Evolutionary conservation across 2,329 filamentous ascomycete genomes (phyloP), one percentile per base, ranked within the genome.

Genomic region (Sordariomycetes sp.): DNA sequence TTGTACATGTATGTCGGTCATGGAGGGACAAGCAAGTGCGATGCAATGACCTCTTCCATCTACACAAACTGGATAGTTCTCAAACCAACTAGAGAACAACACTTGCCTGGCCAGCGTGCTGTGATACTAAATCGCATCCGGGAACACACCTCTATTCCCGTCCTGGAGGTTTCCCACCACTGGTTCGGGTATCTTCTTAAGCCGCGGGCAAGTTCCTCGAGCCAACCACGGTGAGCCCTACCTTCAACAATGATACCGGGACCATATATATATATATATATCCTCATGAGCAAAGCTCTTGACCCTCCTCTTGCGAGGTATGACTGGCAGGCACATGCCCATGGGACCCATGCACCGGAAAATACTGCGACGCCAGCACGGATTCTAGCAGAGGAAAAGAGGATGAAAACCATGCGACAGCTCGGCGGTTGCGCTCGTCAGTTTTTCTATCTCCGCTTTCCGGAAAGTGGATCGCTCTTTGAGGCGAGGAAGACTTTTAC

Each of bases 231-330:
- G n/a, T n/a, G n/a, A 60, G 60, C 35, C 24, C 51, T 7, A 43
- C 56, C 18, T 57, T 53, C 53, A 55, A 66, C 22, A 69, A 69
- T 61, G 62, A 65, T 5, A 64, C 68, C 24, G 65, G 65, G 1
- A 58, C 69, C n/a, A n/a, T n/a, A n/a, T n/a, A n/a, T n/a, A n/a
- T n/a, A n/a, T 35, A 68, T 68, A 20, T 70, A 65, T 55, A 70
- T 71, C 40, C 58, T 70, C n/a, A 69, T 69, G 65, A 69, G 65
- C 61, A 64, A 69, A 62, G 68, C 68, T 37, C 52, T 61, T 54
- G 68, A 67, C 10, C 58, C 52, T 59, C 65, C 65, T 35, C 61
- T 71, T 46, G 55, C 60, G n/a, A 12, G 60, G 54, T 59, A 62
- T 59, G 35, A 61, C 53, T 69, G 64, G 66, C 59, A 34, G 53